phyloP scores from a whole-genome alignment of 768 basidiomycete species.

The Mycena amicta region DNA sequence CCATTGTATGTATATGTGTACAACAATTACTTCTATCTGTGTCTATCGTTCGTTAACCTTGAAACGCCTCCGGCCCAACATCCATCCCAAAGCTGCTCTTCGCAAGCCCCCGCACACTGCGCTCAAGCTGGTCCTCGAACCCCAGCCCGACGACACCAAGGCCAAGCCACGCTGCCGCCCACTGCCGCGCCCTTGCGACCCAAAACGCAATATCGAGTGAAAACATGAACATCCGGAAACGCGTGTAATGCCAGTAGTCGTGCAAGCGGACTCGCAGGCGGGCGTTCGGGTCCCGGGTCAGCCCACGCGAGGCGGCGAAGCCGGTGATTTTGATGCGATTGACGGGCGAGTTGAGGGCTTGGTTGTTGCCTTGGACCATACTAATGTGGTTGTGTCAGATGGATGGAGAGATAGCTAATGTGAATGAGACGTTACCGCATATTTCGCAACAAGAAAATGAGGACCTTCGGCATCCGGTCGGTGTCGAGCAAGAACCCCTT shows the following conservation, averaged over 20 bases:
- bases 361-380: conserved; percentile 75
- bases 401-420: background rate
- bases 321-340: conserved; percentile 91
- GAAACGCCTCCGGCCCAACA: conserved; percentile 58
- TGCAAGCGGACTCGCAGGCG: conserved; percentile 42
- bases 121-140: conserved; percentile 85
- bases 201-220: conserved; percentile 76
- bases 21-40: background rate
- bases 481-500: conserved; percentile 72
- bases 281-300: conserved; percentile 48
- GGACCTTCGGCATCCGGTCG: conserved; percentile 75
- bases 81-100: conserved; percentile 80
- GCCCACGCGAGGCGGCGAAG: conserved; percentile 74
- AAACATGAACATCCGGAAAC: conserved; percentile 68
- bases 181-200: conserved; percentile 53
- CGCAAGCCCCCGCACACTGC: conserved; percentile 73
- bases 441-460: conserved; percentile 76
- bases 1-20: background rate
- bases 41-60: conserved; percentile 37
- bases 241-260: conserved; percentile 60
- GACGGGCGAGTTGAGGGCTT: conserved; percentile 81
- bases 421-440: conserved; percentile 48
- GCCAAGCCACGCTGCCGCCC: conserved; percentile 46
- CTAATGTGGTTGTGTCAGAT: conserved; percentile 15
- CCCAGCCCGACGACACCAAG: conserved; percentile 44